A percentile compares a stretch with the other conserved stretches of the same genome.
These are phyloP conservation scores for Penicillium pulvis DNA, from an alignment of 495 filamentous ascomycete genomes.

Conservation along the genomic window DNA sequence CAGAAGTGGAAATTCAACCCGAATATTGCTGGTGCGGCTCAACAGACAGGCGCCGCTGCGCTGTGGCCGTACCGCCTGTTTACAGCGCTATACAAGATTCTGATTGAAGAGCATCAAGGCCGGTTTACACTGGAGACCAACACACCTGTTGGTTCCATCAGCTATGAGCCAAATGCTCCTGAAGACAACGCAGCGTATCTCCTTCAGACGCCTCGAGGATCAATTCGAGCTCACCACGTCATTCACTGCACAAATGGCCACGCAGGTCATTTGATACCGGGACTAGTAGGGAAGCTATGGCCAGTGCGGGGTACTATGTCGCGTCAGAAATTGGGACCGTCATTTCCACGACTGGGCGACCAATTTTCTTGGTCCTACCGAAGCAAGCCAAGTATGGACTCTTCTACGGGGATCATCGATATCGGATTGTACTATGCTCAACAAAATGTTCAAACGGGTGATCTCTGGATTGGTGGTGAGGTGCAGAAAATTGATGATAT, in stretches of 20 bases:
- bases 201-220: not conserved
- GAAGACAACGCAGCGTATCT: not conserved
- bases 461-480: slow-evolving; percentile 11
- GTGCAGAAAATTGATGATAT: slow-evolving; percentile 4
- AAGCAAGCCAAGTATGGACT: not conserved
- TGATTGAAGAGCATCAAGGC: not conserved
- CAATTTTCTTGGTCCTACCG: not conserved
- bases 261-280: slow-evolving; percentile 5
- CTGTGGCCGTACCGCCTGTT: not conserved
- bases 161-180: not conserved
- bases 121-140: not conserved
- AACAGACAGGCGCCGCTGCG: not conserved
- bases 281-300: not conserved
- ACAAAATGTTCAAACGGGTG: slow-evolving; percentile 5
- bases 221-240: slow-evolving; percentile 1
- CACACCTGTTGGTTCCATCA: not conserved
- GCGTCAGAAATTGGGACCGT: not conserved
- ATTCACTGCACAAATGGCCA: slow-evolving; percentile 9
- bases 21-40: not conserved
- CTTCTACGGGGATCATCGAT: not conserved
- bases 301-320: slow-evolving; percentile 5
- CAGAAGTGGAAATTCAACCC: not conserved
- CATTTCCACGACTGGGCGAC: not conserved
- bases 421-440: slow-evolving; percentile 3
- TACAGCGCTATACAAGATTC: not conserved